Evolutionary conservation across 108 stramenopile genomes (phyloP).

Genomic region (Nitzschia sp.): DNA sequence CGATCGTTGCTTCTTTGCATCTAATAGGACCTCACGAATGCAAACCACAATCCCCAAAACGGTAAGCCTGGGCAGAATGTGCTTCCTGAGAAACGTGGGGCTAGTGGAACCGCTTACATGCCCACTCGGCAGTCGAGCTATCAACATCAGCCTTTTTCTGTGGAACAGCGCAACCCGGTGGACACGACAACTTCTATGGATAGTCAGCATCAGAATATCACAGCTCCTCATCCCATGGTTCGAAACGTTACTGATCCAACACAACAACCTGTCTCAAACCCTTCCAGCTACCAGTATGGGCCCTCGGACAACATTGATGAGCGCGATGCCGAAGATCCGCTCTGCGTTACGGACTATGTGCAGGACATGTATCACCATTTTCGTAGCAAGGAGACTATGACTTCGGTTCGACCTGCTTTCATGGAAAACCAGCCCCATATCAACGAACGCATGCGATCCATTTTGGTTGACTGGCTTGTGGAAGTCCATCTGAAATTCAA

Average conservation of each 20-base stretch:
- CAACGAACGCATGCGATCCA: slow-evolving; percentile 91
- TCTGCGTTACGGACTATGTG: slow-evolving; percentile 93
- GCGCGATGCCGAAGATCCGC: slow-evolving; percentile 92
- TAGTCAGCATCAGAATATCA: neutral
- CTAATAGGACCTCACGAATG: slow-evolving; percentile 38
- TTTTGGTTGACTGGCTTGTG: slow-evolving; percentile 96
- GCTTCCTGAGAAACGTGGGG: slow-evolving; percentile 35
- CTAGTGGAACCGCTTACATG: slow-evolving; percentile 24
- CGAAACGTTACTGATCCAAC: slow-evolving; percentile 14
- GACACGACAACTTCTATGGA: slow-evolving; percentile 12
- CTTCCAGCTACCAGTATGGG: slow-evolving; percentile 71
- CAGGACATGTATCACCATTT: slow-evolving; percentile 95
- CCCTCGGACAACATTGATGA: slow-evolving; percentile 93
- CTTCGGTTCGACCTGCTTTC: slow-evolving; percentile 74
- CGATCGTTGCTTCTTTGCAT: slow-evolving; percentile 8
- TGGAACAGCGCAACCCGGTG: slow-evolving; percentile 36
- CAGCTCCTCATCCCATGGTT: slow-evolving; percentile 19
- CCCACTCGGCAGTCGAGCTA: slow-evolving; percentile 29
- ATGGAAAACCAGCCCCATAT: slow-evolving; percentile 73
- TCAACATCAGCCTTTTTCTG: slow-evolving; percentile 14
- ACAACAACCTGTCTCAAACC: slow-evolving; percentile 22
- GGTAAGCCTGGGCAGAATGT: slow-evolving; percentile 38
- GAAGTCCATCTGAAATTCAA: slow-evolving; percentile 95
- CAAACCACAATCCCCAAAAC: slow-evolving; percentile 18
- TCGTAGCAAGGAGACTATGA: slow-evolving; percentile 74